Evolutionary conservation across 306 rosid genomes (phyloP).

Genomic region (Vigna radiata): DNA sequence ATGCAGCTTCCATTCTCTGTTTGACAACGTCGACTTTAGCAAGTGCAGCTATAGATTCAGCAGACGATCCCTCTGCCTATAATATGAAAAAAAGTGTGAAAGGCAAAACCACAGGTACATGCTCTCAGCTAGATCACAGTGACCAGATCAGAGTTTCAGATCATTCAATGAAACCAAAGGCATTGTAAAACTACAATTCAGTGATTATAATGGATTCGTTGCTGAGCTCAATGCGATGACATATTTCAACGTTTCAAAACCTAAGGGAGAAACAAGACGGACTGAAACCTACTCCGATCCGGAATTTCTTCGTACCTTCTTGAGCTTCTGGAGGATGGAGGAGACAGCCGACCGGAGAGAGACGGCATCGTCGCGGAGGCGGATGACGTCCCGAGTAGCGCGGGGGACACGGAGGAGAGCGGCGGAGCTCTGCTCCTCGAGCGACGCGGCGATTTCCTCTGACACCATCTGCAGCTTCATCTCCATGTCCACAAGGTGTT

Average conservation of each 20-base stretch:
- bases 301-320: conserved; percentile 62
- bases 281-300: conserved; percentile 22
- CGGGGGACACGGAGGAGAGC: conserved; percentile 96
- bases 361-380: conserved; percentile 92
- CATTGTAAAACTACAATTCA: not conserved
- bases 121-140: conserved; percentile 25
- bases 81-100: not conserved
- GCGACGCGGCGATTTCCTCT: conserved; percentile 92
- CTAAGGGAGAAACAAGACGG: not conserved
- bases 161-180: conserved; percentile 12
- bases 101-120: not conserved
- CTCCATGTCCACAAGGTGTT: conserved; percentile 85
- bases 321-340: conserved; percentile 88
- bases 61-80: conserved; percentile 97
- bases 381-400: conserved; percentile 89
- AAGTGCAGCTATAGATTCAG: conserved; percentile 95
- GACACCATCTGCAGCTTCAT: conserved; percentile 97
- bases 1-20: conserved; percentile 99
- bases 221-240: not conserved
- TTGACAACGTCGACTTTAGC: conserved; percentile 92
- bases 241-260: not conserved
- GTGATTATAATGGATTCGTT: not conserved
- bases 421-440: conserved; percentile 91
- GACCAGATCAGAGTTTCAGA: not conserved
- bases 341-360: conserved; percentile 87